Conservation (phyloP, 2,329 filamentous ascomycete genomes). For the Cladobotryum mycophilum region DNA sequence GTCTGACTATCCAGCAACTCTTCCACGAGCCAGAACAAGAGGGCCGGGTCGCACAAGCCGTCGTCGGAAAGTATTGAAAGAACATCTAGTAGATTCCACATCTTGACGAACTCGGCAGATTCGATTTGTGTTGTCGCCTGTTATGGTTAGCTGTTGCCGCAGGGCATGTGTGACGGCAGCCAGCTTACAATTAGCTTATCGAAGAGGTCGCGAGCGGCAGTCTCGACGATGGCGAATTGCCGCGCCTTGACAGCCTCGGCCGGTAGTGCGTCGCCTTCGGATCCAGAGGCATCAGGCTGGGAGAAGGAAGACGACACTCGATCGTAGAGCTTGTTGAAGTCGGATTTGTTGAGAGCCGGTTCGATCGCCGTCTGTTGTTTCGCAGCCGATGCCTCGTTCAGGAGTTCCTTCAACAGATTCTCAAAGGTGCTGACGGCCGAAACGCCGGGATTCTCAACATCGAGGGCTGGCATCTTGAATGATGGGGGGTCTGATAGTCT, state of each 20-base stretch:
- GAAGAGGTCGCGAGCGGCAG: conserved; percentile 74
- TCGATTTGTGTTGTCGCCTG: conserved; percentile 72
- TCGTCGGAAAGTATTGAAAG: conserved; percentile 82
- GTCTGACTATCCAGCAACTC: conserved; percentile 95
- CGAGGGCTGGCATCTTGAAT: conserved; percentile 44
- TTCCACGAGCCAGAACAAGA: conserved; percentile 87
- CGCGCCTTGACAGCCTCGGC: conserved; percentile 37
- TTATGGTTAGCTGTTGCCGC: conserved; percentile 27
- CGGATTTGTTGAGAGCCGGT: conserved; percentile 64
- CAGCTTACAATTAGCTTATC: conserved; percentile 66
- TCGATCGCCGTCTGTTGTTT: conserved; percentile 62
- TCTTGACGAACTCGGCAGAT: conserved; percentile 67
- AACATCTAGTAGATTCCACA: conserved; percentile 94
- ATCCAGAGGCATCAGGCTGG: conserved; percentile 19
- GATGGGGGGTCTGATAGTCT: neutral
- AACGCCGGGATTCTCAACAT: conserved; percentile 41
- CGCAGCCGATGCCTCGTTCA: conserved; percentile 50
- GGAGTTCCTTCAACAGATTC: conserved; percentile 48
- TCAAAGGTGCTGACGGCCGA: conserved; percentile 48
- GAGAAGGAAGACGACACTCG: conserved; percentile 34
- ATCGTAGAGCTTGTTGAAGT: conserved; percentile 48
- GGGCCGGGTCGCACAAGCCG: conserved; percentile 67
- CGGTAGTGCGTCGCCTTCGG: conserved; percentile 27
- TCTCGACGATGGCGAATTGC: conserved; percentile 71
- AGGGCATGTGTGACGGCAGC: neutral